These are phyloP conservation scores for Rhizopogon parksii DNA, from an alignment of 1,284 basidiomycete genomes.

Conservation along the genomic window DNA sequence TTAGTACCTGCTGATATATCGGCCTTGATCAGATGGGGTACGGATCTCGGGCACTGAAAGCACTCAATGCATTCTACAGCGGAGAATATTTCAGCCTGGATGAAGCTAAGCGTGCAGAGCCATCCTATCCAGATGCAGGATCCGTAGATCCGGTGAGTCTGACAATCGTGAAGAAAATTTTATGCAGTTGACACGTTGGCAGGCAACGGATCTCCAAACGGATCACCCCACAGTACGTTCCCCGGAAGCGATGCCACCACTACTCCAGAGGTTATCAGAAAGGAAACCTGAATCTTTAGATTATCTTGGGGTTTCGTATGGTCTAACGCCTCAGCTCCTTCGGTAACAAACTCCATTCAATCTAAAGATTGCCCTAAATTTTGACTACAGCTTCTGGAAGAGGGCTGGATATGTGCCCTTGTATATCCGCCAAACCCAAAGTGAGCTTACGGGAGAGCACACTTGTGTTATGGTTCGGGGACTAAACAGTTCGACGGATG, in stretches of 20 bases:
- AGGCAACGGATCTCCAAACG: constrained; percentile 54
- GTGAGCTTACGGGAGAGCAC: constrained; percentile 95
- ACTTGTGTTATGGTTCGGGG: constrained; percentile 89
- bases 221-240: constrained; percentile 76
- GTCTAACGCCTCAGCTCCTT: constrained; percentile 83
- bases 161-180: not conserved
- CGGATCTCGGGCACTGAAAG: constrained; percentile 85
- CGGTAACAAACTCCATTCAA: constrained; percentile 35
- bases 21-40: constrained; percentile 79
- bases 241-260: constrained; percentile 80
- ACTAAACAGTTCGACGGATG: constrained; percentile 61
- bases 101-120: constrained; percentile 53
- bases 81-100: constrained; percentile 91
- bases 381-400: constrained; percentile 81
- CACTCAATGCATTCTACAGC: constrained; percentile 85
- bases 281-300: constrained; percentile 87
- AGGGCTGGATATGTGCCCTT: constrained; percentile 86
- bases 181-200: constrained; percentile 9
- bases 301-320: constrained; percentile 96
- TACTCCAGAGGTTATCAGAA: constrained; percentile 88
- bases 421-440: constrained; percentile 90
- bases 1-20: constrained; percentile 6
- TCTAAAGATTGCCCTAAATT: not conserved
- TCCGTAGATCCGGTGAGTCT: constrained; percentile 53
- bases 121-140: constrained; percentile 56